Evolutionary conservation across 2,329 filamentous ascomycete species (phyloP), one percentile per base, ranked within the genome.

Genomic region (Fusarium sp.): DNA sequence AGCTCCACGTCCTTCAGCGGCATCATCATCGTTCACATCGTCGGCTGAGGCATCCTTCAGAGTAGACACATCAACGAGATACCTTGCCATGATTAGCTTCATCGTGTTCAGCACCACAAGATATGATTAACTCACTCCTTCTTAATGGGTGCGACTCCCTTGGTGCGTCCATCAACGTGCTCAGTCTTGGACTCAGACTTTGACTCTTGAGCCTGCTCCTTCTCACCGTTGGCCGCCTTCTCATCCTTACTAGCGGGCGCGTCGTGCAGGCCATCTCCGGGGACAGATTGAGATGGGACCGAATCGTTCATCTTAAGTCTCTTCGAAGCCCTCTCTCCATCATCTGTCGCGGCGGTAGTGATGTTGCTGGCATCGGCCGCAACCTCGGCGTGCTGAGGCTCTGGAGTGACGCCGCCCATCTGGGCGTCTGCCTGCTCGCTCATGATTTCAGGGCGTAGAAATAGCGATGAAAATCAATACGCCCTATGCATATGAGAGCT

Each of bases 101-200:
- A 50, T 27, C 14, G 31, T n/a, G 23, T 16, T 18, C 6, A 18
- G 4, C 10, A 11, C 14, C 16, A 8, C 6, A 8, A 36, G 6
- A 14, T n/a, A 2, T 16, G 6, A 9, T 29, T 6, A 13, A 80
- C 85, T 79, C 80, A 92, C 88, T 93, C 91, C 76, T 86, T 83
- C 79, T 93, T 93, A 78, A 94, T 87, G 8, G 89, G 87, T 18
- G 91, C 91, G 58, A 90, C 81, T 25, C 90, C 90, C 74, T 84
- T 88, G 62, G 80, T 78, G 56, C 77, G 77, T 10, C 76, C 75
- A 60, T 71, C 62, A 16, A 68, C 62, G 46, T 75, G 71, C 20
- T 61, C 72, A 40, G 58, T 40, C 36, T 70, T 69, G 4, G 51
- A 25, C 5, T 57, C 49, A 4, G 23, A 10, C 50, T 68, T 63